Base-by-base conservation (phyloP, 2,329 filamentous ascomycete genomes). In the Curvularia spicifera region DNA sequence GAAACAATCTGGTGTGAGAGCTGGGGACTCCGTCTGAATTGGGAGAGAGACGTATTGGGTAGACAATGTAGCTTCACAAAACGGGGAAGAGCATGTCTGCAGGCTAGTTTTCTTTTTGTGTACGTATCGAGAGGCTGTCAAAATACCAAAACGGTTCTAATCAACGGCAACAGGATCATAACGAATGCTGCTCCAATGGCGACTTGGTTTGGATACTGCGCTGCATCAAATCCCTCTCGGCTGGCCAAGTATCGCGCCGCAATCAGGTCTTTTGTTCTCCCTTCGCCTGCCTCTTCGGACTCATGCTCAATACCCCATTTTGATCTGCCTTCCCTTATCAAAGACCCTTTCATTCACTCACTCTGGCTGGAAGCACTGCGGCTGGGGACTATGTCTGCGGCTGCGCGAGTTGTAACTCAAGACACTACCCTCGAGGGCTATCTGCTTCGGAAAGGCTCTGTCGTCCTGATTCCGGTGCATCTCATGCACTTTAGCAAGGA, bases 151-250 rank as follows among this genome's bases (percentile, higher is more conserved):
- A 37, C n/a, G 20, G 5, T n/a, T 13, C 46, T 48, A 26, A 48
- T 37, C 3, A 18, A 6, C 15, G 8, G 33, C 2, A 24, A 48
- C 20, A 48, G 46, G 4, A 48, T 48, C 13, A 18, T 48, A n/a
- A 48, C 46, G 6, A 48, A 48, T 12, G 46, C 46, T 3, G 46
- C 46, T 26, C 46, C 46, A 20, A 48, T 48, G 46, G 46, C 46
- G 7, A 48, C 46, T 24, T 48, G 46, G 46, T 48, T 48, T 37
- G 46, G 29, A 37, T 48, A 48, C 31, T 48, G 46, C 31, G 46
- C 31, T 26, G 31, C 29, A 37, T 26, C 9, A 7, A 48, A 37
- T 18, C 31, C 46, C 6, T 37, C 46, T 26, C 46, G 46, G 6
- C 18, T 37, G 7, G 18, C 20, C 10, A 15, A 48, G 46, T 48